Evolutionary conservation across 148 eudicot species (phyloP), one percentile per base, ranked within the genome.

Genomic region (Persicaria tinctoria): DNA sequence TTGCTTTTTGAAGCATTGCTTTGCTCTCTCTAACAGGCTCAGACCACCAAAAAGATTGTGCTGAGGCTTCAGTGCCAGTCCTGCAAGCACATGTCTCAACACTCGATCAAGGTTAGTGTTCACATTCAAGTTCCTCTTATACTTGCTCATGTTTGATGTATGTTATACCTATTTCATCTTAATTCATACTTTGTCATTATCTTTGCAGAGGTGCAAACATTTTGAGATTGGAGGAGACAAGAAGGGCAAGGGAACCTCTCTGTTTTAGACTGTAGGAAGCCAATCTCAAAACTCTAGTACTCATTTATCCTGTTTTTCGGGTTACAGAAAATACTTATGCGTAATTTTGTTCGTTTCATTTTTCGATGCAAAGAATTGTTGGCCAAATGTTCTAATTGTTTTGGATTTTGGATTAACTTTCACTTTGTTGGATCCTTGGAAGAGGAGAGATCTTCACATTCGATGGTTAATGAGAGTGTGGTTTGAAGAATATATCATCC

Each of bases 21-120:
- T 50, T 55, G 46, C 45, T 7, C 0, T 41, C 17, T 13, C 5
- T 41, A 46, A 75, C 55, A 86, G 86, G 86, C 89, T 23, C 83
- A 86, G 78, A 86, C 89, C 7, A 86, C 89, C 0, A 83, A 86
- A 78, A 86, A 86, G 80, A 86, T 83, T 82, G 89, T 83, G 80
- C 49, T 86, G 77, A 86, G 89, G 85, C 82, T 86, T 75, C 89
- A 86, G 68, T 86, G 89, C 77, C 89, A 86, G 71, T 75, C 85
- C 50, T 86, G 89, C 89, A 86, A 86, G 62, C 89, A 86, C 68
- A 78, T 86, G 6, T 83, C 89, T 13, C 89, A 86, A 53, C 89
- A 86, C 73, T 77, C 86, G 5, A 83, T 86, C 76, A 86, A 86
- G 89, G 86, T 85, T 38, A 14, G 76, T 44, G 10, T 73, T 44